Conservation (phyloP, 495 filamentous ascomycete species). For the Hypoxylon subgilvum region DNA sequence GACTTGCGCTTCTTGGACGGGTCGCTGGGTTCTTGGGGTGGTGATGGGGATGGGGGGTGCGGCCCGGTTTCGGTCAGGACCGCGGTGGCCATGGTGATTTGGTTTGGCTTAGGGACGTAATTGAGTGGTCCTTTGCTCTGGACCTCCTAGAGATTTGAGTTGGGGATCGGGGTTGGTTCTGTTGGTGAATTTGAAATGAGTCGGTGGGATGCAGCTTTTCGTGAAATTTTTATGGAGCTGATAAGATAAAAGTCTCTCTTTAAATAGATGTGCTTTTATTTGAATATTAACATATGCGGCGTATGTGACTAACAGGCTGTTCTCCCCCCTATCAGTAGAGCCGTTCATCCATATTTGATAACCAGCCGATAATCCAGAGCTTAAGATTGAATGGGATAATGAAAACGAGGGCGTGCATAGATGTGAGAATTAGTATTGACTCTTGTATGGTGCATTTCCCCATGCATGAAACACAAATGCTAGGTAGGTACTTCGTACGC, state of each 20-base stretch:
- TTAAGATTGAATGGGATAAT: no score
- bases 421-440: no score
- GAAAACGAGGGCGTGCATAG: no score
- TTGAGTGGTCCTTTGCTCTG: background rate
- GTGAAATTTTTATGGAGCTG: conserved; percentile 41
- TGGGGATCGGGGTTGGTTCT: background rate
- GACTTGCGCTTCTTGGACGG: conserved; percentile 78
- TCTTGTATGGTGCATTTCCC: background rate
- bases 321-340: background rate
- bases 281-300: background rate
- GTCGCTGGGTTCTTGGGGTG: background rate
- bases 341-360: no score
- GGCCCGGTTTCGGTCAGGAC: conserved; percentile 11
- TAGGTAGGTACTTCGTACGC: background rate
- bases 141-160: background rate
- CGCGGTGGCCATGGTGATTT: conserved; percentile 16
- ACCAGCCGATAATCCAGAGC: no score
- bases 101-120: background rate
- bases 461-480: no score
- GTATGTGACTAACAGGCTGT: background rate
- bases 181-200: background rate
- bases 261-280: background rate
- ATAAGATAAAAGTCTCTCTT: conserved; percentile 33
- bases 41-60: background rate
- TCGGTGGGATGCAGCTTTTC: conserved; percentile 4